Percentiles rank a stretch among this genome's conserved stretches.
Conservation (phyloP, 2,329 filamentous ascomycete species). For the Chrysoporthe cubensis region DNA sequence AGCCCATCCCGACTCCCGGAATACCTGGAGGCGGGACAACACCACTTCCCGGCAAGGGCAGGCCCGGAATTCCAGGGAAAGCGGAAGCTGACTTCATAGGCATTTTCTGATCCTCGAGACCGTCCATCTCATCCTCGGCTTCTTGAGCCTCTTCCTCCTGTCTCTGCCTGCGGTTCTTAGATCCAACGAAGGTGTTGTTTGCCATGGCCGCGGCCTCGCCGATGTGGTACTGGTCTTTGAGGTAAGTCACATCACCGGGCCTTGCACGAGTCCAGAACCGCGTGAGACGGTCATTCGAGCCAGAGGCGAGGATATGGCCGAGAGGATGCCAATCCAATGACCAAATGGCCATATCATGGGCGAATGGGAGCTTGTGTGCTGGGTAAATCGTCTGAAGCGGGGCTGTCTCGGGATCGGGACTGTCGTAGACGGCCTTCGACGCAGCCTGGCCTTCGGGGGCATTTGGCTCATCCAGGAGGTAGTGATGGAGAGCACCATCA, state of each 20-base stretch:
- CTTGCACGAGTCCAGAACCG: slow-evolving; percentile 93
- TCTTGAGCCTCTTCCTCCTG: slow-evolving; percentile 95
- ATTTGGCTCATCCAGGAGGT: slow-evolving; percentile 94
- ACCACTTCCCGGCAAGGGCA: slow-evolving; percentile 49
- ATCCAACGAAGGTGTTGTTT: slow-evolving; percentile 90
- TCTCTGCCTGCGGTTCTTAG: slow-evolving; percentile 75
- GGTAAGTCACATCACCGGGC: slow-evolving; percentile 82
- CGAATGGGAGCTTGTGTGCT: slow-evolving; percentile 82
- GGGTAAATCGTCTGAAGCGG: slow-evolving; percentile 91
- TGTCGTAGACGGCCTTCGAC: slow-evolving; percentile 83
- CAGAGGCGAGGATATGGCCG: slow-evolving; percentile 91
- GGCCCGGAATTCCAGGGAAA: slow-evolving; percentile 60
- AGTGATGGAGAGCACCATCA: slow-evolving; percentile 89
- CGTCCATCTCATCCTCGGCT: slow-evolving; percentile 89
- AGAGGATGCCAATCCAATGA: slow-evolving; percentile 97
- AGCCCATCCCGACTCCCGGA: slow-evolving; percentile 52
- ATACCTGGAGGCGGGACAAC: slow-evolving; percentile 47
- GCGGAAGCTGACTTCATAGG: slow-evolving; percentile 60
- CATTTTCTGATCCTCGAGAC: slow-evolving; percentile 88
- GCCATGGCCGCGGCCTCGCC: slow-evolving; percentile 92
- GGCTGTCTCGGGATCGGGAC: slow-evolving; percentile 75
- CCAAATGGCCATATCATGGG: slow-evolving; percentile 96
- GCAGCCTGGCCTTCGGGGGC: slow-evolving; percentile 73
- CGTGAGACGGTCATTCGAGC: slow-evolving; percentile 94
- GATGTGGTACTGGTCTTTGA: slow-evolving; percentile 93